Base-by-base conservation (phyloP, 78 protist genomes). In the Diacronema lutheri region DNA sequence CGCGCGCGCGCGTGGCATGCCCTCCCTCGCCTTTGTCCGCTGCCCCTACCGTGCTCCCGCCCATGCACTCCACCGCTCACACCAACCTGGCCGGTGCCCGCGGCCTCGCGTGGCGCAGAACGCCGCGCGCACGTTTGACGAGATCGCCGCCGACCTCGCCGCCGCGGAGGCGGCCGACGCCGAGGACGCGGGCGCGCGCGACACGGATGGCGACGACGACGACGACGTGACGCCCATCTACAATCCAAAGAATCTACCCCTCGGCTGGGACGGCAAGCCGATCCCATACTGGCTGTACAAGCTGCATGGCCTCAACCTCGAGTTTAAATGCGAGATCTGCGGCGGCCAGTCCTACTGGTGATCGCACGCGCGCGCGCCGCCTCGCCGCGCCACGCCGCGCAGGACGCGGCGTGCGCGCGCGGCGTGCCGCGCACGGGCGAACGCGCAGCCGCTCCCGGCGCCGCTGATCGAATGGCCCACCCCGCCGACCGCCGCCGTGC, bases 231-330 rank as follows among this genome's bases (percentile, higher is more conserved):
- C 46, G 82, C 81, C 88, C 31, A 38, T 72, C 16, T 89, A 83
- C 64, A 91, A 89, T 82, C 94, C 92, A 20, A 84, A 79, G 19
- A 94, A 96, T 57, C 86, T 96, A 37, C 98, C 98, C 41, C 84
- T 97, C 23, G 99, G 95, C 44, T 94, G 92, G 93, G 97, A 95
- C 77, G 99, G 99, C 57, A 92, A 95, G 92, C 99, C 99, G 16
- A 96, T 98, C n/a, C 99, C 99, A 16, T 94, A 91, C 83, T 98
- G 99, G 99, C 92, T 97, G 16, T 97, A 94, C 85, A 95, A 95
- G 71, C 90, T 94, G 61, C 94, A 95, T 66, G 98, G 97, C 10
- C 92, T 97, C 78, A 92, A 92, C 80, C 92, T 93, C 21, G 93
- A 92, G 64, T 95, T 92, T 88, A 90, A 87, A 68, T 98, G 99